Percentiles rank a stretch among this genome's conserved stretches.
phyloP scores from a whole-genome alignment of 2,329 filamentous ascomycete genomes.

The Hypomyces perniciosus region DNA sequence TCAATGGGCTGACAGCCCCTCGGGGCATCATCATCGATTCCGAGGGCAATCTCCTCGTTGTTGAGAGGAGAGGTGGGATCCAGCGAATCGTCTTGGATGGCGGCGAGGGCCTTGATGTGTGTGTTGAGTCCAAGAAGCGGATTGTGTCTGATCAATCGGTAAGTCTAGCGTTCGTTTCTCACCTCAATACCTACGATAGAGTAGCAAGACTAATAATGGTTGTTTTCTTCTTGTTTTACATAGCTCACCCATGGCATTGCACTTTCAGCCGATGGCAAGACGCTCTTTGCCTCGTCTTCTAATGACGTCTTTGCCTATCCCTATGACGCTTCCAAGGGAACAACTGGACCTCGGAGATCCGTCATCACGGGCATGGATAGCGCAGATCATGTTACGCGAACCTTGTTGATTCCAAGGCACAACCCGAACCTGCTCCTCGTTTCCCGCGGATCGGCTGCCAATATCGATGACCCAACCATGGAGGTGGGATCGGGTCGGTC shows the following conservation, averaged over 20 bases:
- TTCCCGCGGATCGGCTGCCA: constrained; percentile 53
- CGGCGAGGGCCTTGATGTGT: constrained; percentile 23
- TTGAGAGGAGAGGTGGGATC: constrained; percentile 28
- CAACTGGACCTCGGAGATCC: constrained; percentile 36
- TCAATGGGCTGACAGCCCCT: constrained; percentile 21
- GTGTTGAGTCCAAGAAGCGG: constrained; percentile 22
- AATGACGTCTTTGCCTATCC: constrained; percentile 52
- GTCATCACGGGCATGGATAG: constrained; percentile 53
- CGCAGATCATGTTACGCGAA: constrained; percentile 56
- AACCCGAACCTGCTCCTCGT: constrained; percentile 52
- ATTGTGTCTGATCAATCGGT: constrained; percentile 23
- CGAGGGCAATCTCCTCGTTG: constrained; percentile 32
- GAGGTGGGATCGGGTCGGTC: constrained; percentile 47
- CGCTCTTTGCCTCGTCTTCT: constrained; percentile 45
- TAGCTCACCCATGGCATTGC: constrained; percentile 47
- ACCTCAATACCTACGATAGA: not conserved
- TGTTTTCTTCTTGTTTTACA: not conserved
- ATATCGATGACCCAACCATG: constrained; percentile 47
- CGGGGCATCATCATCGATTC: constrained; percentile 31
- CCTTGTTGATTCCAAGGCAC: constrained; percentile 50
- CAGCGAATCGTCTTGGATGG: constrained; percentile 28
- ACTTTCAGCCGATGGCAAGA: constrained; percentile 39
- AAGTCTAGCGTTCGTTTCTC: not conserved
- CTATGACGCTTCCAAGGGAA: constrained; percentile 48
- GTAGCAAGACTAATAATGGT: not conserved